Percentiles rank a stretch among this genome's conserved stretches.
Conservation (phyloP, 2,329 filamentous ascomycete species). For the Hirsutella thompsonii region DNA sequence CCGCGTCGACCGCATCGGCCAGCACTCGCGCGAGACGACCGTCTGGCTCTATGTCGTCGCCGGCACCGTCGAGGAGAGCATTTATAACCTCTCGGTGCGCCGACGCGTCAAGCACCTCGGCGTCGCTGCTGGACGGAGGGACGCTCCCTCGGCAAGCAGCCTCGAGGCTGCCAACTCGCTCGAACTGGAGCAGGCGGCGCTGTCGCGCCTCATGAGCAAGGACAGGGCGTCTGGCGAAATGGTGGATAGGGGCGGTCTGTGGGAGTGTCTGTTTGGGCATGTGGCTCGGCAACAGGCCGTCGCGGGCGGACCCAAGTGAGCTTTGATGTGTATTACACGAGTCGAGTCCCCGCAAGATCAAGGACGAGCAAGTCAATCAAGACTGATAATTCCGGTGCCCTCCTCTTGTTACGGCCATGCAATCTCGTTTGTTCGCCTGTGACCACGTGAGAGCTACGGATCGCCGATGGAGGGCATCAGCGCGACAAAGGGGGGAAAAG, state of each 20-base stretch:
- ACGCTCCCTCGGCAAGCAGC: conserved; percentile 41
- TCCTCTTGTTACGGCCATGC: too few species aligned
- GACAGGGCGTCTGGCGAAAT: conserved; percentile 64
- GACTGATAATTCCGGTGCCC: too few species aligned
- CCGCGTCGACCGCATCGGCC: conserved; percentile 87
- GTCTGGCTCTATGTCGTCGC: conserved; percentile 94
- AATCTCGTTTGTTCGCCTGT: too few species aligned
- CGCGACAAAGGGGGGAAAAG: too few species aligned
- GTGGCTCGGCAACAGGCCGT: conserved; percentile 20
- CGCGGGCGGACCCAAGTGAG: conserved; percentile 13
- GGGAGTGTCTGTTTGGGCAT: conserved; percentile 74
- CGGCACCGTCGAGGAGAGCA: conserved; percentile 82
- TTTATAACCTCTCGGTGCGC: conserved; percentile 74
- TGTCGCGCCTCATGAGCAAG: conserved; percentile 59
- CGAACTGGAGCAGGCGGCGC: conserved; percentile 62
- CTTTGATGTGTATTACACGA: too few species aligned
- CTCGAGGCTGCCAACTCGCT: conserved; percentile 77
- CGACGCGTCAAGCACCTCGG: conserved; percentile 69
- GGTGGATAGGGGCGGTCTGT: conserved; percentile 67
- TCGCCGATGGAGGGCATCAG: too few species aligned
- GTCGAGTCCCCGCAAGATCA: too few species aligned
- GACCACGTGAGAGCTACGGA: too few species aligned
- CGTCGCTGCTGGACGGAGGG: conserved; percentile 14
- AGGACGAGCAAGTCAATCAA: too few species aligned
- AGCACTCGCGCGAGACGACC: conserved; percentile 64